Base-by-base conservation (phyloP, 2,329 filamentous ascomycete genomes). In the Zymoseptoria ardabiliae region DNA sequence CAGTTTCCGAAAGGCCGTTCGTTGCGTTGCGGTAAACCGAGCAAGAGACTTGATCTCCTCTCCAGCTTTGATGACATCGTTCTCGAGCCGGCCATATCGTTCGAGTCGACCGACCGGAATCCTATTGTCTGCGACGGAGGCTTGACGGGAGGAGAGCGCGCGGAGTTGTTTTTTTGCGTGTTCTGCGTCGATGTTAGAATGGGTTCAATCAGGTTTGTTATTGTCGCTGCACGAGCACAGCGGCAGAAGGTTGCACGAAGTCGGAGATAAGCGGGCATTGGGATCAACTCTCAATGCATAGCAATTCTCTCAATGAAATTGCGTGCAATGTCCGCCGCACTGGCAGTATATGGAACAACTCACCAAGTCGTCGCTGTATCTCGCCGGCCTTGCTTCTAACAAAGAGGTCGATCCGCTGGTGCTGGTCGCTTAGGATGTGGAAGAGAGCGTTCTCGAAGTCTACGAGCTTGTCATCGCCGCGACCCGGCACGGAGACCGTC, bases 341-440 rank as follows among this genome's bases (percentile, higher is more conserved):
- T 28, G 25, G 25, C 25, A 28, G 25, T 28, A 45, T 45, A 45
- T 13, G 41, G 45, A 45, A 35, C 54, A 56, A 72, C 82, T 60
- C 79, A 89, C 86, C 80, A 55, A 93, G 74, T 51, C 90, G 81
- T 17, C 88, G 79, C 35, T 83, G 79, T 58, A 94, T 87, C 74
- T 94, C 90, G 60, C 90, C 87, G 58, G 86, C 83, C 74, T 94
- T 95, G 77, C 88, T 91, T 63, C 79, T 81, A 25, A 93, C 85
- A 72, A 95, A 94, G 25, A 93, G 81, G 63, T 86, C 84, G 65
- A 93, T 86, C 22, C 90, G 86, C 68, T 88, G 83, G 72, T 94
- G 89, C 71, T 94, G 89, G 35, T 82, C 81, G 60, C 80, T 81
- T n/a, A 95, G 78, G 69, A 91, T 86, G 52, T 75, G 72, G 72